Evolutionary conservation across 352 stramenopile genomes (phyloP), one percentile per base, ranked within the genome.

Genomic region (Phytophthora lateralis): DNA sequence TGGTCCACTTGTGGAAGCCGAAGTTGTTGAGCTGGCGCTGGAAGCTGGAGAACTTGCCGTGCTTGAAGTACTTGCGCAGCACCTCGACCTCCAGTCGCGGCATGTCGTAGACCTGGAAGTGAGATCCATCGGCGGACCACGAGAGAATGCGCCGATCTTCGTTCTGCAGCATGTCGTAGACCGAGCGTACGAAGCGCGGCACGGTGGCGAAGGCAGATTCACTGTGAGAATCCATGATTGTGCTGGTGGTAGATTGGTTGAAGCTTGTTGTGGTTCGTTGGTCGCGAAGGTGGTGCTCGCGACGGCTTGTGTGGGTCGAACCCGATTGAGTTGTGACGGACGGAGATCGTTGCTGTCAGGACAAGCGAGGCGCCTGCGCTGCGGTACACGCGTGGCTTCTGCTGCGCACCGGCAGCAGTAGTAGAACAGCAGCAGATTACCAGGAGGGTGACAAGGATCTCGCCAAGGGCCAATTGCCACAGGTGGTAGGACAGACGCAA

Each of bases 1-100:
- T 90, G 63, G 81, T 90, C 80, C 80, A 90, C 63, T 93, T 93
- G 65, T 72, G 75, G 67, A 97, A 97, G 11, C 71, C 80, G 72
- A 97, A 97, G 63, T 97, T 96, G 73, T 95, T 97, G 42, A 97
- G 73, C 69, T 97, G 89, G 18, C 91, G 81, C 58, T 95, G 86
- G 48, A 97, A 89, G 29, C 86, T 96, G 30, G 91, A 88, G 71
- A 96, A 97, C 59, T 90, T 95, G 59, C 67, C 76, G 64, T 95
- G 87, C 44, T 85, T 88, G 60, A 95, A 95, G 64, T 95, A 95
- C 42, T 80, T 81, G 11, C 87, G 84, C 48, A 96, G 64, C 41
- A 96, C 71, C 18, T 75, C 46, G 26, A 66, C 46, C 59, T 78
- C 78, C 55, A 96, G 79, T 15, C 47, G 58, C 18, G 78, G 75